Percentiles rank a stretch among this genome's conserved stretches.
These are phyloP conservation scores for Lasiodiplodia hormozganensis DNA, from an alignment of 2,329 filamentous ascomycete genomes.

Conservation along the genomic window DNA sequence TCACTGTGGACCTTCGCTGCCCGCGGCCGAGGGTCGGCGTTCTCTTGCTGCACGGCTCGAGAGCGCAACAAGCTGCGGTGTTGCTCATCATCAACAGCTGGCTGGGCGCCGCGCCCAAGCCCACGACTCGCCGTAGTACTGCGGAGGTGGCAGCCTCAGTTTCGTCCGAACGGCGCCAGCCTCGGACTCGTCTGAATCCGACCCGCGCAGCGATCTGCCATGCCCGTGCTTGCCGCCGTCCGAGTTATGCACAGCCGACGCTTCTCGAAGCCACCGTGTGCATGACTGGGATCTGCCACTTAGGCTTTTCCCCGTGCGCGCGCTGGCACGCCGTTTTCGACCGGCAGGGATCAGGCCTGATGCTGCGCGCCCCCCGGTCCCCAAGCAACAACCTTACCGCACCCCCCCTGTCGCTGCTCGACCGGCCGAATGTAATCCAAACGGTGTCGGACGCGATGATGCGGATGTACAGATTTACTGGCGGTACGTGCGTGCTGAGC, in stretches of 20 bases:
- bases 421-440: slow-evolving; percentile 30
- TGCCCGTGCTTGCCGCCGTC: slow-evolving; percentile 23
- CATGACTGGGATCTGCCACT: slow-evolving; percentile 26
- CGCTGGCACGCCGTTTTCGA: slow-evolving; percentile 19
- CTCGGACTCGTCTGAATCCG: slow-evolving; percentile 26
- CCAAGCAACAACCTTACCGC: slow-evolving; percentile 29
- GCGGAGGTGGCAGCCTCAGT: slow-evolving; percentile 26
- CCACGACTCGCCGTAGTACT: slow-evolving; percentile 9
- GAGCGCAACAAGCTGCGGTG: neutral
- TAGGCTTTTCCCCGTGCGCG: slow-evolving; percentile 28
- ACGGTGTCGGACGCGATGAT: slow-evolving; percentile 29
- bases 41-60: neutral
- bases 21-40: slow-evolving; percentile 24
- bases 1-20: slow-evolving; percentile 13
- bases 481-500: slow-evolving; percentile 31
- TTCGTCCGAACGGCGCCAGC: slow-evolving; percentile 19
- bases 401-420: slow-evolving; percentile 25
- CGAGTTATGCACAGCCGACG: slow-evolving; percentile 30
- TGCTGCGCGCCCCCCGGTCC: slow-evolving; percentile 21
- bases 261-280: slow-evolving; percentile 30
- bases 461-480: slow-evolving; percentile 30
- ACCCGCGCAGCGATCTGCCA: slow-evolving; percentile 24
- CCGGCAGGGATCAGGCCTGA: slow-evolving; percentile 23
- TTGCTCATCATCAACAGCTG: neutral
- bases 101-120: neutral